Evolutionary conservation across 78 protist genomes (phyloP), one percentile per base, ranked within the genome.

Genomic region (Polysphondylium violaceum): DNA sequence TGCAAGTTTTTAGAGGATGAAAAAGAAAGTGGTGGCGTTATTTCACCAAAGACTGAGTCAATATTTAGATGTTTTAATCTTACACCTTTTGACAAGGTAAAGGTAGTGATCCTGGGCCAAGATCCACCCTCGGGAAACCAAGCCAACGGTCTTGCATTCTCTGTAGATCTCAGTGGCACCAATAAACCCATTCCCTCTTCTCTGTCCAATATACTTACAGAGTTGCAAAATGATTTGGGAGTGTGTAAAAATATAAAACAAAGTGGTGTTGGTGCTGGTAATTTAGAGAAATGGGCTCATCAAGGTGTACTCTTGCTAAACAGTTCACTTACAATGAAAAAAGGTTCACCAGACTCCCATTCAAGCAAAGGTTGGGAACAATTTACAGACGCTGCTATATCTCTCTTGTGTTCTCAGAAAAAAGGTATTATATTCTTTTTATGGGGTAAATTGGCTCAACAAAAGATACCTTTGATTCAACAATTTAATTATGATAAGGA

Each of bases 271-370:
- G 33, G 29, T 1, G 86, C 71, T 61, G 98, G 98, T 0, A 40
- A 58, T 47, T 87, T 97, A 3, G 89, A 64, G 33, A 3, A 41
- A 4, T 97, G 98, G 98, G 96, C 98, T 2, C 16, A 16, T 50
- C 97, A 96, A 43, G 98, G 98, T 53, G 98, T 97, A 21, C 60
- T 97, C 27, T 47, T 97, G 53, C 65, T 97, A 29, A 97, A 97
- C 55, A 76, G 96, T 16, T 40, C 33, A 1, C 64, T 97, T 51
- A 97, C 98, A 3, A 98, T 97, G 2, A 51, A 68, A 0, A 64
- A 53, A 41, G 76, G 79, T 25, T n/a, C 73, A 27, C 77, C 96
- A 25, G 77, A 53, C 23, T 67, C 87, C 8, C 94, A 94, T 72
- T 50, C 29, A 3, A 31, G 16, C 11, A 25, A 47, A 17, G 95